A percentile compares a stretch with the other conserved stretches of the same genome.
Conservation (phyloP, 2,329 filamentous ascomycete genomes). For the Verticillium dahliae region DNA sequence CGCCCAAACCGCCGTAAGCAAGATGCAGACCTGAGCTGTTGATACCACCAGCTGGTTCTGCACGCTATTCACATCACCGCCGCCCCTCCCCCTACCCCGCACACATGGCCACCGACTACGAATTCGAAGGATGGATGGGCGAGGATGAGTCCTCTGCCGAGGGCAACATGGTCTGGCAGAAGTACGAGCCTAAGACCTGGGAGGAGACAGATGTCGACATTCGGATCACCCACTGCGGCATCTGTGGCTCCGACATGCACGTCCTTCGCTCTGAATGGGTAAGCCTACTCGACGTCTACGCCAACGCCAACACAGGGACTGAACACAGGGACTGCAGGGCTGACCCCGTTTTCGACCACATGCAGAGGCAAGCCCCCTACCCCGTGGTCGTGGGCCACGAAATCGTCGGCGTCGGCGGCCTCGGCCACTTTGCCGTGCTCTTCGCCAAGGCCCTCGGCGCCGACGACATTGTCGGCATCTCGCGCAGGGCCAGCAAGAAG, state of each 20-base stretch:
- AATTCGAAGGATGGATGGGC: slow-evolving; percentile 46
- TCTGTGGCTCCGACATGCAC: slow-evolving; percentile 68
- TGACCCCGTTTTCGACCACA: background rate
- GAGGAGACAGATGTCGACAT: slow-evolving; percentile 83
- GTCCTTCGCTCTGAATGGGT: slow-evolving; percentile 64
- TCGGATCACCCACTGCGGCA: slow-evolving; percentile 75
- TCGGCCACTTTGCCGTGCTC: slow-evolving; percentile 18
- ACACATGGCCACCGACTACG: slow-evolving; percentile 22
- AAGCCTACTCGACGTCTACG: slow-evolving; percentile 58
- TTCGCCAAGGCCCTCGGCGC: slow-evolving; percentile 2
- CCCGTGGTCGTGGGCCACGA: slow-evolving; percentile 28
- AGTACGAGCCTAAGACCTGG: slow-evolving; percentile 81
- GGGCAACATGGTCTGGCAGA: slow-evolving; percentile 47
- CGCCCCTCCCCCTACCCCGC: no score
- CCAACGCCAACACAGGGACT: slow-evolving; percentile 44
- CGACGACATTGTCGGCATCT: slow-evolving; percentile 5
- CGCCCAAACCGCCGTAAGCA: no score
- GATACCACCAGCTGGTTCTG: no score
- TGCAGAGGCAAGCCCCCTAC: slow-evolving; percentile 11
- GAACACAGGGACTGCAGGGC: background rate
- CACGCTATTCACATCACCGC: no score
- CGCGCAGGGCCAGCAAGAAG: background rate
- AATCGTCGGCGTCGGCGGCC: slow-evolving; percentile 25
- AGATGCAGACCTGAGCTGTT: no score
- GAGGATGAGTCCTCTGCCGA: slow-evolving; percentile 30